These are phyloP conservation scores for Caryopteris hybrid DNA, from an alignment of 305 asterid species.

Conservation along the genomic window DNA sequence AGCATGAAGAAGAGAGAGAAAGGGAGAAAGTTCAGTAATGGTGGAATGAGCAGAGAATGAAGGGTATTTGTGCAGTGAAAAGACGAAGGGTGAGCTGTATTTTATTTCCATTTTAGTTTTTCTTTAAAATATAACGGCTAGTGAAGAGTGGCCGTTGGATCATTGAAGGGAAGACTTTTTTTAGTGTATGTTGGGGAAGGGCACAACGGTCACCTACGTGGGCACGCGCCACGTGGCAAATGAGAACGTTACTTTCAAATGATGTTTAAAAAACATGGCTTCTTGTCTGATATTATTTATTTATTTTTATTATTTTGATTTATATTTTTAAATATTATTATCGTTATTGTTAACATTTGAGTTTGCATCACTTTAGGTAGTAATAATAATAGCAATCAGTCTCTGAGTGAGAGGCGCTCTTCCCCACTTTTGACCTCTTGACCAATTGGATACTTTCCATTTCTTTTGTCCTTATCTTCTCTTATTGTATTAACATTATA, in stretches of 20 bases:
- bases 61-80: slow-evolving; percentile 49
- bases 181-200: not conserved
- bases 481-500: too few species aligned
- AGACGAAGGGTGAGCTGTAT: not conserved
- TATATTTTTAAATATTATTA: too few species aligned
- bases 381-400: not conserved
- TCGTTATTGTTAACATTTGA: slow-evolving; percentile 6
- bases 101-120: slow-evolving; percentile 2
- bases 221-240: slow-evolving; percentile 39
- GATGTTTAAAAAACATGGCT: slow-evolving; percentile 4
- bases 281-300: not conserved
- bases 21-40: not conserved
- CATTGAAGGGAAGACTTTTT: slow-evolving; percentile 18
- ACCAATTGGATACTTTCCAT: not conserved
- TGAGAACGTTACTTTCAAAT: slow-evolving; percentile 61
- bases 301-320: slow-evolving; percentile 17
- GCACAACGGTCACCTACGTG: slow-evolving; percentile 69
- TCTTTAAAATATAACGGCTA: slow-evolving; percentile 86
- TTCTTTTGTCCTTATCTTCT: too few species aligned
- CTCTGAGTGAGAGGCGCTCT: slow-evolving; percentile 35
- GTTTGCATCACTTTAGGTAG: slow-evolving; percentile 26
- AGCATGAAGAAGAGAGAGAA: slow-evolving; percentile 9
- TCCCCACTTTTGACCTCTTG: slow-evolving; percentile 31
- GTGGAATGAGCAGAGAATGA: slow-evolving; percentile 17
- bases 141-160: slow-evolving; percentile 52